phyloP scores from a whole-genome alignment of 257 asterid species.

The Capsicum rhomboideum region DNA sequence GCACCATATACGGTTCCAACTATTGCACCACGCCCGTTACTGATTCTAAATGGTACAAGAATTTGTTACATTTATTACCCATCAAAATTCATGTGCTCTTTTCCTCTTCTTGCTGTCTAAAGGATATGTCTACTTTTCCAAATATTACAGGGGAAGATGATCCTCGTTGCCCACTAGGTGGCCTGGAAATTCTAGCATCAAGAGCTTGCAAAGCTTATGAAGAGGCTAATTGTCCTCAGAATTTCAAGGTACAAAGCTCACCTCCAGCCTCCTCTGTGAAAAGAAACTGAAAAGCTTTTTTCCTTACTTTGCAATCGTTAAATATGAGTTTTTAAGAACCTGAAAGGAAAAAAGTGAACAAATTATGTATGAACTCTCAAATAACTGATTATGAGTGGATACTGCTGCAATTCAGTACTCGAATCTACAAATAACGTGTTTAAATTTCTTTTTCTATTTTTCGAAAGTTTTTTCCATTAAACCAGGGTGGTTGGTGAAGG shows the following conservation, averaged over 20 bases:
- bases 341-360: neutral
- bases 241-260: slow-evolving; percentile 40
- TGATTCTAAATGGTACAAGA: slow-evolving; percentile 59
- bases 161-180: slow-evolving; percentile 74
- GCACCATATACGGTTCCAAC: slow-evolving; percentile 55
- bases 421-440: neutral
- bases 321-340: neutral
- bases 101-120: neutral
- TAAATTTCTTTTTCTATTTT: no score
- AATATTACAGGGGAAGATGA: slow-evolving; percentile 49
- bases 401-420: neutral
- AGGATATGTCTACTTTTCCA: neutral
- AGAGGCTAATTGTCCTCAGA: slow-evolving; percentile 16
- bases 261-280: neutral
- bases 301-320: neutral
- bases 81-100: neutral
- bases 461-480: neutral
- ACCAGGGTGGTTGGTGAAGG: neutral
- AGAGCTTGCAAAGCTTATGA: slow-evolving; percentile 33
- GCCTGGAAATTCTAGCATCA: slow-evolving; percentile 48
- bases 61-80: neutral
- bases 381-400: neutral
- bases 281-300: neutral
- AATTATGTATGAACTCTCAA: neutral
- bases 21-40: slow-evolving; percentile 78